These are phyloP conservation scores for Colletotrichum sp. DNA, from an alignment of 2,329 filamentous ascomycete genomes.

Conservation along the genomic window DNA sequence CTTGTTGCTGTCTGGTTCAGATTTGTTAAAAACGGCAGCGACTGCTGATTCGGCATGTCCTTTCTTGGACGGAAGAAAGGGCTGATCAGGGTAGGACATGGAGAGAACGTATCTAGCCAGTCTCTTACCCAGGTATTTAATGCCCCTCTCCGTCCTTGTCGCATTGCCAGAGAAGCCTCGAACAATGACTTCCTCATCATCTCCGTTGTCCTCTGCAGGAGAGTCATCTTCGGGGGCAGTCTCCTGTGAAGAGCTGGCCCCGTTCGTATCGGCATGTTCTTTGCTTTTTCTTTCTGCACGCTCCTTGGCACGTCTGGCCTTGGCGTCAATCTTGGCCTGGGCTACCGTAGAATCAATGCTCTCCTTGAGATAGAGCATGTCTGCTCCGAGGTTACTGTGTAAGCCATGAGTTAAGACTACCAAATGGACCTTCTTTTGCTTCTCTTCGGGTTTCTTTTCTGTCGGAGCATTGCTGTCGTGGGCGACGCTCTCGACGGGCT, in stretches of 20 bases:
- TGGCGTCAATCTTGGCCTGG: slow-evolving; percentile 74
- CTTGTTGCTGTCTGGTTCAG: slow-evolving; percentile 41
- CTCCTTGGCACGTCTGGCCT: slow-evolving; percentile 60
- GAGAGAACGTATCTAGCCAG: slow-evolving; percentile 89
- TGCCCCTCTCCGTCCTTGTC: slow-evolving; percentile 89
- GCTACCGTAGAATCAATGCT: slow-evolving; percentile 87
- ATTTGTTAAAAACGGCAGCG: slow-evolving; percentile 35
- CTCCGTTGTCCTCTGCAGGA: slow-evolving; percentile 32
- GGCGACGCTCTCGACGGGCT: slow-evolving; percentile 37
- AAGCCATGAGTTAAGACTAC: slow-evolving; percentile 93
- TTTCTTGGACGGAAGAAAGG: slow-evolving; percentile 73
- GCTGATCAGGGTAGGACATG: slow-evolving; percentile 93
- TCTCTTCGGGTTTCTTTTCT: slow-evolving; percentile 43
- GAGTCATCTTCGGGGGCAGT: neutral
- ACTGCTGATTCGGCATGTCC: slow-evolving; percentile 44
- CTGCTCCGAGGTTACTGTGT: slow-evolving; percentile 93
- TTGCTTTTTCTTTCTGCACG: slow-evolving; percentile 35
- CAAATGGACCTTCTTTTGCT: slow-evolving; percentile 82
- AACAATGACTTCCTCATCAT: slow-evolving; percentile 84
- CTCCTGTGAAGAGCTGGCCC: neutral
- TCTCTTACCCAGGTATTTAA: slow-evolving; percentile 95
- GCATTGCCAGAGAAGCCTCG: slow-evolving; percentile 90
- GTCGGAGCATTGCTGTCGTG: slow-evolving; percentile 27
- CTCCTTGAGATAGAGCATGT: slow-evolving; percentile 97
- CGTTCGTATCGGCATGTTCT: neutral